Conservation (phyloP, 768 basidiomycete genomes). For the Tricholoma flavovirens region DNA sequence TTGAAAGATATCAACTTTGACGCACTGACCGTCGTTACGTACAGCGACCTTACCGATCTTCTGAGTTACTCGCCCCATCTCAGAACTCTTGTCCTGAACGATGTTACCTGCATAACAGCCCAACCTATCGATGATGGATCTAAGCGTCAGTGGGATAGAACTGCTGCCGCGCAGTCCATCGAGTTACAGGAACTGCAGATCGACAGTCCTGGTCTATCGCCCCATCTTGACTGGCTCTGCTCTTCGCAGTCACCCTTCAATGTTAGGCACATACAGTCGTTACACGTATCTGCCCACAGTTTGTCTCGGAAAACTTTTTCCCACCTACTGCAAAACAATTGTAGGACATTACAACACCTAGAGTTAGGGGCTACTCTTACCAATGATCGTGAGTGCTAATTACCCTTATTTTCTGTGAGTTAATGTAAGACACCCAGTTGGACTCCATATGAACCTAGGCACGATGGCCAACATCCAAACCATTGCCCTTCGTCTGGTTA, state of each 20-base stretch:
- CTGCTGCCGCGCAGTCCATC: not conserved
- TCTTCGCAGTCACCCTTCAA: constrained; percentile 1
- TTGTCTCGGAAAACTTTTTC: not conserved
- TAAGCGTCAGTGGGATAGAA: not conserved
- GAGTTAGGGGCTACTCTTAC: not conserved
- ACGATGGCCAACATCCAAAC: not conserved
- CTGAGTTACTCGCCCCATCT: not conserved
- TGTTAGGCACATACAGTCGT: not conserved
- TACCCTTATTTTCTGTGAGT: not conserved
- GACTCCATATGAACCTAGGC: not conserved
- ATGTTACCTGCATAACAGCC: not conserved
- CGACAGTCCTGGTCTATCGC: not conserved
- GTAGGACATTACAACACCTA: not conserved
- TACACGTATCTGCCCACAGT: not conserved
- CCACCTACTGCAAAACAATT: not conserved
- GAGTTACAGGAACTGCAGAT: not conserved
- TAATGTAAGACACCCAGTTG: not conserved
- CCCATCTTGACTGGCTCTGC: not conserved
- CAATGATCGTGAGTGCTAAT: not conserved
- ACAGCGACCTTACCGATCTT: not conserved
- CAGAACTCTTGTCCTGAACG: not conserved
- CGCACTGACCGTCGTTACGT: not conserved
- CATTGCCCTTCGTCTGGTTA: not conserved
- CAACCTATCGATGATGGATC: not conserved
- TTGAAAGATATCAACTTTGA: not conserved